Percentiles rank a stretch among this genome's conserved stretches.
phyloP scores from a whole-genome alignment of 2,329 filamentous ascomycete genomes.

The Lachnellula occidentalis region DNA sequence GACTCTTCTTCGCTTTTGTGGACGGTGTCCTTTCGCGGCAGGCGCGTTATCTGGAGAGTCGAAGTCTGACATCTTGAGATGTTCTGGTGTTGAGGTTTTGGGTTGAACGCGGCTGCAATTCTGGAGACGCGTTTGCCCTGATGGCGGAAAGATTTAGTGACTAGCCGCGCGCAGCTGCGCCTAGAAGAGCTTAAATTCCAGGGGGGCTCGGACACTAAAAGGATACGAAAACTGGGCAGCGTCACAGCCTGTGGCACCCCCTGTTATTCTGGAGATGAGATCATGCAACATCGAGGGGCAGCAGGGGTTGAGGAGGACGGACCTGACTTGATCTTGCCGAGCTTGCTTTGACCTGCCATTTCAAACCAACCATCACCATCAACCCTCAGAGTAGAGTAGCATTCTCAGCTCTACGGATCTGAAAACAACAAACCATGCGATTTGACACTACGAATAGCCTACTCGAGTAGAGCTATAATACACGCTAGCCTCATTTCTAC shows the following conservation, averaged over 20 bases:
- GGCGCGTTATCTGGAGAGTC: slow-evolving; percentile 22
- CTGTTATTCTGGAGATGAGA: background rate
- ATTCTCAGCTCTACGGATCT: no score
- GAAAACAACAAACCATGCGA: no score
- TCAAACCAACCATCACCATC: no score
- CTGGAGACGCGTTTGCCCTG: background rate
- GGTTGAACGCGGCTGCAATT: background rate
- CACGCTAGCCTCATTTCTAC: background rate
- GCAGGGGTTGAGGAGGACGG: slow-evolving; percentile 1
- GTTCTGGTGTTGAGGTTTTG: background rate
- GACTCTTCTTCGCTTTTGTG: slow-evolving; percentile 24
- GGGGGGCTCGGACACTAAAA: background rate
- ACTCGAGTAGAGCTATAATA: background rate
- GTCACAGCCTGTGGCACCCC: background rate
- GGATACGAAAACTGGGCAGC: background rate
- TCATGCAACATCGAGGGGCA: slow-evolving; percentile 5
- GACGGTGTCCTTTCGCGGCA: slow-evolving; percentile 9
- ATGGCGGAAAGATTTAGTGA: background rate
- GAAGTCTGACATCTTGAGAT: slow-evolving; percentile 23
- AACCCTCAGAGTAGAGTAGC: no score
- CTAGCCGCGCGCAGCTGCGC: slow-evolving; percentile 2
- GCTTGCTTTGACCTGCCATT: no score
- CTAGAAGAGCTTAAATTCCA: background rate
- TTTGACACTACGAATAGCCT: slow-evolving; percentile 5
- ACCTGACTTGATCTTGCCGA: no score